Conservation (phyloP, 306 rosid genomes). For the Cotoneaster glaucophyllus region DNA sequence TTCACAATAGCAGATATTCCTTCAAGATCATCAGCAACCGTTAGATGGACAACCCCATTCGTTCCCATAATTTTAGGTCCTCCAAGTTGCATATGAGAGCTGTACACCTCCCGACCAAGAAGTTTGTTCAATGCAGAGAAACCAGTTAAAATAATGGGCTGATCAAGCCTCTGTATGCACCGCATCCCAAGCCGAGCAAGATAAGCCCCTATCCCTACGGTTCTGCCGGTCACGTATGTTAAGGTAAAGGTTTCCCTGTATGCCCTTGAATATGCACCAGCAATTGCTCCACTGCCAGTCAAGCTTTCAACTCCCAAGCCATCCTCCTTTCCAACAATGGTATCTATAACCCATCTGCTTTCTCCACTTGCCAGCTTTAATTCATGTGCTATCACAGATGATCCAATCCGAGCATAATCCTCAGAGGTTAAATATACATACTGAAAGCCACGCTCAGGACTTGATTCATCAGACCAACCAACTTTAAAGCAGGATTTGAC, state of each 20-base stretch:
- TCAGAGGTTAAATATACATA: conserved; percentile 78
- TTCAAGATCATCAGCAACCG: conserved; percentile 92
- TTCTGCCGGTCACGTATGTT: conserved; percentile 94
- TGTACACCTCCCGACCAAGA: conserved; percentile 97
- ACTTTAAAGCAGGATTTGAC: conserved; percentile 87
- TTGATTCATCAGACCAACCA: conserved; percentile 96
- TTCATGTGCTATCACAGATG: conserved; percentile 82
- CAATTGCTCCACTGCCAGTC: conserved; percentile 96
- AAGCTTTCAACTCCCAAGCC: conserved; percentile 95
- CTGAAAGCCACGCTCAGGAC: conserved; percentile 88
- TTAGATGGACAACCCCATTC: conserved; percentile 96
- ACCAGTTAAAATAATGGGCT: conserved; percentile 93
- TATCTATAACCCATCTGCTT: conserved; percentile 90
- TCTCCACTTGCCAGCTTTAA: conserved; percentile 70
- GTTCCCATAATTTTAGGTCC: conserved; percentile 99
- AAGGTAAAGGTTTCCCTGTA: conserved; percentile 88
- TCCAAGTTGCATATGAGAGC: conserved; percentile 99
- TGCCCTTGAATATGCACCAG: conserved; percentile 92
- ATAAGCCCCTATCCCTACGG: conserved; percentile 98
- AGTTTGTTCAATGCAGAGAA: conserved; percentile 95
- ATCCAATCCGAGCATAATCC: conserved; percentile 76
- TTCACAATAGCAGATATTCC: conserved; percentile 87
- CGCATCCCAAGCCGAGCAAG: conserved; percentile 99
- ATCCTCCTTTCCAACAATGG: conserved; percentile 93
- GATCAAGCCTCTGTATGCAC: conserved; percentile 98